Percentiles rank a stretch among this genome's conserved stretches.
phyloP scores from a whole-genome alignment of 139 green algal genomes.

The Asterochloris erici region DNA sequence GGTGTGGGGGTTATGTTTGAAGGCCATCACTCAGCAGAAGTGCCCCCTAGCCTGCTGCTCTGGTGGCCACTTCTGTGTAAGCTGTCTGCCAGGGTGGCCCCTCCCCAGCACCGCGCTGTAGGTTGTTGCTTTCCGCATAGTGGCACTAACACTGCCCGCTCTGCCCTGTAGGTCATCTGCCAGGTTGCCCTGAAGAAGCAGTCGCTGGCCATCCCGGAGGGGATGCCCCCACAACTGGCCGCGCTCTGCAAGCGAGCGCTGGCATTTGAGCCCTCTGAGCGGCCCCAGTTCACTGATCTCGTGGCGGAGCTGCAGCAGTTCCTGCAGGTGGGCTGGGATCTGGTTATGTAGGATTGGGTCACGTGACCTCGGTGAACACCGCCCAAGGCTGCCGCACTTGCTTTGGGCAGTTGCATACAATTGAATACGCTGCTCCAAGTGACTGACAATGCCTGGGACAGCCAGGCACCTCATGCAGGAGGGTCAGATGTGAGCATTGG shows the following conservation, averaged over 20 bases:
- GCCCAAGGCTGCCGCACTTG: not conserved
- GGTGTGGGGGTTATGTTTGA: no score
- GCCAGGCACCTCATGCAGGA: not conserved
- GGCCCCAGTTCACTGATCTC: slow-evolving; percentile 35
- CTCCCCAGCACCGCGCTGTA: no score
- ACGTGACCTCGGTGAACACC: not conserved
- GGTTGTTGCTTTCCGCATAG: no score
- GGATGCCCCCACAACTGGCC: not conserved
- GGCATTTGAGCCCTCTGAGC: slow-evolving; percentile 18
- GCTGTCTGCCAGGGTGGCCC: no score
- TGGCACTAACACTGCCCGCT: not conserved
- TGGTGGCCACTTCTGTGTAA: no score
- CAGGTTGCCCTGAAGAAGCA: not conserved
- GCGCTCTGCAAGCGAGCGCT: slow-evolving; percentile 29
- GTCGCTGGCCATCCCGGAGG: not conserved
- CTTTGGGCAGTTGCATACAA: not conserved
- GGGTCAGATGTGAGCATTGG: no score
- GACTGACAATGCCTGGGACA: not conserved
- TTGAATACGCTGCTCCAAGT: not conserved
- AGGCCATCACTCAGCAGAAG: no score
- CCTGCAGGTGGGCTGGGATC: not conserved
- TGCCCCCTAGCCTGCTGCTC: no score
- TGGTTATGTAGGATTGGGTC: not conserved
- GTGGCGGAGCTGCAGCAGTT: slow-evolving; percentile 17
- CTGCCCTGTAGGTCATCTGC: not conserved